Conservation (phyloP, 2,329 filamentous ascomycete species). For the Chrysosporium queenslandicum region DNA sequence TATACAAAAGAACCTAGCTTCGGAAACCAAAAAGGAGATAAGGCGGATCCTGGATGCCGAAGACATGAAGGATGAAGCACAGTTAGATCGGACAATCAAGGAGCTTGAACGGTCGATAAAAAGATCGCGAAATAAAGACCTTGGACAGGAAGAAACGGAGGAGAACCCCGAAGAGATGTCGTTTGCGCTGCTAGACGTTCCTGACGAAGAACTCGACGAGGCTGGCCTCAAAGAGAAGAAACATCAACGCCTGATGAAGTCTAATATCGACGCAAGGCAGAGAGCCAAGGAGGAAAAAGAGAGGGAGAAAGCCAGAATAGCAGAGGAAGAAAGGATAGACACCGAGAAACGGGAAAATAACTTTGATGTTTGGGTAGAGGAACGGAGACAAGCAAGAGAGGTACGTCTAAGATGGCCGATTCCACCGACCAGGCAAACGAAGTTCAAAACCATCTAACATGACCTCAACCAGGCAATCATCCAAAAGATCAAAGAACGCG, state of each 20-base stretch:
- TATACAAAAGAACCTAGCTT: slow-evolving; percentile 60
- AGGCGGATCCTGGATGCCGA: slow-evolving; percentile 77
- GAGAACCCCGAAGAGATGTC: slow-evolving; percentile 68
- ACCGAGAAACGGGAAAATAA: slow-evolving; percentile 73
- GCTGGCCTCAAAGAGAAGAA: slow-evolving; percentile 84
- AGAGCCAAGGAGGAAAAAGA: slow-evolving; percentile 96
- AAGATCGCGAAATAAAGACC: slow-evolving; percentile 83
- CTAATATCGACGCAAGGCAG: slow-evolving; percentile 82
- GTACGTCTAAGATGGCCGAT: slow-evolving; percentile 21
- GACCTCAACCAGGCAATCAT: slow-evolving; percentile 48
- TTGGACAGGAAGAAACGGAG: slow-evolving; percentile 71
- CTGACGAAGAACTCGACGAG: slow-evolving; percentile 89
- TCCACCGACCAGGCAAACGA: background rate
- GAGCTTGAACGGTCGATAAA: slow-evolving; percentile 86
- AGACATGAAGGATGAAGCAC: slow-evolving; percentile 82
- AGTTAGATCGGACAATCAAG: slow-evolving; percentile 72
- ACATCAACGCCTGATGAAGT: slow-evolving; percentile 85
- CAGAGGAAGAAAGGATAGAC: slow-evolving; percentile 74
- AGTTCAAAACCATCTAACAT: background rate
- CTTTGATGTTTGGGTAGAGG: slow-evolving; percentile 75
- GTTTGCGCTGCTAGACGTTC: slow-evolving; percentile 78
- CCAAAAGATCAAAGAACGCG: slow-evolving; percentile 82
- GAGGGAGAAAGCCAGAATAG: slow-evolving; percentile 72
- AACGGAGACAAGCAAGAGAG: slow-evolving; percentile 62
- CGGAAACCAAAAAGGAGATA: slow-evolving; percentile 82